Evolutionary conservation across 768 basidiomycete genomes (phyloP), one percentile per base, ranked within the genome.

Genomic region (Agrocybe chaxingu): DNA sequence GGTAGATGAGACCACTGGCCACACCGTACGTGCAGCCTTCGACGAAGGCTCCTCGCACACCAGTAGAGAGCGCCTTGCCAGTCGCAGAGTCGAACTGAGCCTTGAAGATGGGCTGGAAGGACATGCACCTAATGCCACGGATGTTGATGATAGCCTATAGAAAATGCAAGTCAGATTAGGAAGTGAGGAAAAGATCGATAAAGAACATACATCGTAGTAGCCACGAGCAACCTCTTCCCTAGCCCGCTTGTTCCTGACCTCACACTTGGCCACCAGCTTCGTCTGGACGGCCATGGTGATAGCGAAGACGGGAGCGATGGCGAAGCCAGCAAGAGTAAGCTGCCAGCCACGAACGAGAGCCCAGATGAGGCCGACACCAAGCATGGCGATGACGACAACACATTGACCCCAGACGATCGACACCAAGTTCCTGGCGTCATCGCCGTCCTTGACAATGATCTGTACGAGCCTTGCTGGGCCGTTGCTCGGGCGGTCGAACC

Each of bases 321-420:
- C 92, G 29, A 98, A 68, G 0, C 94, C 95, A 2, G 89, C 90
- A 12, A 98, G 78, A 0, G 93, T 96, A 57, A 98, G 73, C 69
- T 97, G 85, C 97, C 96, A 99, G 0, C 92, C 92, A 30, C 78
- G 71, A 1, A 81, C 77, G 65, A 98, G 74, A 0, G 95, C 95
- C 96, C 97, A 99, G 12, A 89, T 63, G 13, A 98, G 67, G 7
- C 94, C 95, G 2, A 96, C 72, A 1, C 77, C 64, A 41, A 98
- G 77, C 93, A 98, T 97, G 10, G 87, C 72, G 7, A 68, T 52
- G 10, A 95, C 89, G 13, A 93, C 89, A 33, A 85, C 63, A 30
- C 75, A 72, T 62, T 95, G 90, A 0, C 80, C 81, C 41, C 88
- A 68, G 37, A 93, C 84, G 9, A 82, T 75, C 1, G 87, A 75